phyloP scores from a whole-genome alignment of 441 rosid genomes.

The Dalechampia spathulata region DNA sequence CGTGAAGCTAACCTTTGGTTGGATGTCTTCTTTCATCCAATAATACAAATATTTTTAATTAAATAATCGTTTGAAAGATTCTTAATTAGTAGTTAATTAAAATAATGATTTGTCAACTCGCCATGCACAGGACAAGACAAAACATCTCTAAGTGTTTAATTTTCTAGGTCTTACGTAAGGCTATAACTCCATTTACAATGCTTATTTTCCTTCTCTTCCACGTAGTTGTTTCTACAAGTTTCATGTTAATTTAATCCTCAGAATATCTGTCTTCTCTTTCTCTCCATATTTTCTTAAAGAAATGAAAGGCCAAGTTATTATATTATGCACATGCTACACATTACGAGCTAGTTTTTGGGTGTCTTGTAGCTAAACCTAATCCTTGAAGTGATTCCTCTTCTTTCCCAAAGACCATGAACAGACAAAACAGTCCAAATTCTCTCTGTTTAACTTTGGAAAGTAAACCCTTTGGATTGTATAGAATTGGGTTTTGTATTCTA shows the following conservation, averaged over 20 bases:
- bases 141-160: conserved; percentile 12
- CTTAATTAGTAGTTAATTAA: conserved; percentile 15
- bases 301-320: not conserved
- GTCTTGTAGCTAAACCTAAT: conserved; percentile 40
- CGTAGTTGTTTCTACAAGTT: conserved; percentile 11
- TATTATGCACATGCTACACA: conserved; percentile 17
- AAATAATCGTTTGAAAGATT: conserved; percentile 41
- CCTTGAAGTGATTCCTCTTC: conserved; percentile 33
- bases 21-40: conserved; percentile 21
- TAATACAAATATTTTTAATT: not conserved
- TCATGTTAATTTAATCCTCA: conserved; percentile 21
- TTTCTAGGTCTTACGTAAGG: conserved; percentile 12
- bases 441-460: conserved; percentile 13
- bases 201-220: conserved; percentile 14
- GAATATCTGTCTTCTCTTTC: conserved; percentile 27
- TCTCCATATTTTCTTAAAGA: not conserved
- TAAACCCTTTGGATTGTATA: conserved; percentile 7
- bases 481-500: not conserved
- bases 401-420: conserved; percentile 17
- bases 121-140: conserved; percentile 36
- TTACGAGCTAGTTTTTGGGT: conserved; percentile 26
- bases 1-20: conserved; percentile 13
- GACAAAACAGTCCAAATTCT: conserved; percentile 30
- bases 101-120: conserved; percentile 45
- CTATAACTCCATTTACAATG: not conserved